These are phyloP conservation scores for Conticribra weissflogii DNA, from an alignment of 108 stramenopile species.

Conservation along the genomic window DNA sequence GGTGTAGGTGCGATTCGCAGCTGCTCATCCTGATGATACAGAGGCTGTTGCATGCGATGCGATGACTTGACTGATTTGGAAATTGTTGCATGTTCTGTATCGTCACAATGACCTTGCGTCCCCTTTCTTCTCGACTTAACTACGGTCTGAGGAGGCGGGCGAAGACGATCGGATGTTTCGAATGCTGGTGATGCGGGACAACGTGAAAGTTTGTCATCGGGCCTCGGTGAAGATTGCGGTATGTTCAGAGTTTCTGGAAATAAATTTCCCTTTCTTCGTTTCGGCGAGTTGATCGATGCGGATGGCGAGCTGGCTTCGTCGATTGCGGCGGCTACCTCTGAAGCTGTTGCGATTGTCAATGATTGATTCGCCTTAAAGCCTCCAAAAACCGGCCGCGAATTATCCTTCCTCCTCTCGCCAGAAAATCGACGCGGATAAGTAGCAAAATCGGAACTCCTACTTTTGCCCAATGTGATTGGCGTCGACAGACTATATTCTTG, in stretches of 20 bases:
- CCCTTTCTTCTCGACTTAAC: slow-evolving; percentile 5
- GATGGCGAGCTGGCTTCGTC: background rate
- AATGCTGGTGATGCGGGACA: background rate
- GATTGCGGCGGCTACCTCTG: background rate
- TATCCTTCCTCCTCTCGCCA: too few species aligned
- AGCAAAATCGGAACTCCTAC: too few species aligned
- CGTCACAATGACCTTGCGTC: background rate
- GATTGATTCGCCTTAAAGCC: background rate
- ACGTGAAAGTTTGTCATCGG: background rate
- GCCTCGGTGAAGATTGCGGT: background rate
- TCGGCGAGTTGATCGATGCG: background rate
- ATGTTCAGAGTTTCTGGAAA: background rate
- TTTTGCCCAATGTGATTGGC: too few species aligned
- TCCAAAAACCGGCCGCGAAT: too few species aligned
- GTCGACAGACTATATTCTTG: too few species aligned
- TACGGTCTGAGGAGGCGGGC: background rate
- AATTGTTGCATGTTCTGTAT: background rate
- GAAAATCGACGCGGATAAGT: too few species aligned
- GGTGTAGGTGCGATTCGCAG: background rate
- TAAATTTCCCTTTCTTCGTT: slow-evolving; percentile 1
- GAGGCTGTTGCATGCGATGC: background rate
- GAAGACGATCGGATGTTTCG: background rate
- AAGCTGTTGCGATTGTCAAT: background rate
- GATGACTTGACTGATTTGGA: background rate
- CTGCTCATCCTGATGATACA: background rate